Evolutionary conservation across 2,329 filamentous ascomycete species (phyloP), one percentile per base, ranked within the genome.

Genomic region (Blumeria hordei): DNA sequence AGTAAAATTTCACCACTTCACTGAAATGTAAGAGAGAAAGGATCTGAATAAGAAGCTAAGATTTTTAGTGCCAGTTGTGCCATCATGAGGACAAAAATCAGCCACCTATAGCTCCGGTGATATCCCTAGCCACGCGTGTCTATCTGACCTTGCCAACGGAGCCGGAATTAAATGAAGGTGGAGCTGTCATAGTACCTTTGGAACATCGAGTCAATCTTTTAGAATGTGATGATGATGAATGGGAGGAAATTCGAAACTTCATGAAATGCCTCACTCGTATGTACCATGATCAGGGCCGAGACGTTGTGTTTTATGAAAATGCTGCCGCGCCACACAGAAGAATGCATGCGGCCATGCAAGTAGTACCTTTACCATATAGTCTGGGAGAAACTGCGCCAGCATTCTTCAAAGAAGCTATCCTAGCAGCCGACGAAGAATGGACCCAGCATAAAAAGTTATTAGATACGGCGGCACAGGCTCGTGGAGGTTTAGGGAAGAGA

Each of bases 161-260:
- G 61, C 93, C 92, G 0, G 90, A 96, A 64, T 71, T 98, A 45
- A 84, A 78, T 60, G 75, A 85, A 53, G 86, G 86, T 49, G 83
- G 88, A 52, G 85, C 88, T 6, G 81, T 92, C 56, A 92, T 98
- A 58, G 87, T 88, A 3, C 92, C 92, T 6, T 79, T 92, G 21
- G 78, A 88, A 61, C 92, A 98, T 66, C 81, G 82, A 54, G 80
- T 74, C 28, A 98, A 96, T 66, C 77, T 98, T 0, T 72, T 98
- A n/a, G 90, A 95, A 67, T 98, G 92, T 67, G 90, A 96, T 67
- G 90, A 98, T 64, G 92, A 98, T 65, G 92, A 98, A 67, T 98
- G 93, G 93, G 92, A 98, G 65, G 92, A 98, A 68, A 82, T 98
- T 6, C 84, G 92, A 61, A 98, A 98, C 67, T 98, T 98, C 66